These are phyloP conservation scores for Salix arbutifolia DNA, from an alignment of 345 rosid genomes.

Conservation along the genomic window DNA sequence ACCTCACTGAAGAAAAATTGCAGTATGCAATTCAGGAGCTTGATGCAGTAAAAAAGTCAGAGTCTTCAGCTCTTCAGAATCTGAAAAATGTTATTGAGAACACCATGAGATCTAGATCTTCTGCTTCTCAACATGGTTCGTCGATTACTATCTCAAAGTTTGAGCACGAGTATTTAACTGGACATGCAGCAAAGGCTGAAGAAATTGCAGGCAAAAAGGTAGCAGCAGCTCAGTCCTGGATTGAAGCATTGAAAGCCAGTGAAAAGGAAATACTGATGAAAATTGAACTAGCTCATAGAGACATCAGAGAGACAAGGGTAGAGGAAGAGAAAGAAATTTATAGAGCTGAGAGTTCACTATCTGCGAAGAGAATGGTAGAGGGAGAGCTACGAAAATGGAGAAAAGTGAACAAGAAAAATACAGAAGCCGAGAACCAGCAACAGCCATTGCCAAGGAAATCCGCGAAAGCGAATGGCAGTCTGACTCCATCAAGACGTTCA, in stretches of 20 bases:
- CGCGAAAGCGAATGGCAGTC: constrained; percentile 27
- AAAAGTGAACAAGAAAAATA: constrained; percentile 15
- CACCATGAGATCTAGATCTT: constrained; percentile 43
- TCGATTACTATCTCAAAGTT: constrained; percentile 69
- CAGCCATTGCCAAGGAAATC: constrained; percentile 35
- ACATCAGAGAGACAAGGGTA: constrained; percentile 40
- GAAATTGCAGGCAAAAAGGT: constrained; percentile 85
- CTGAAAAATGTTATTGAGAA: constrained; percentile 45
- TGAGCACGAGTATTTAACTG: constrained; percentile 72
- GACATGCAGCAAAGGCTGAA: constrained; percentile 55
- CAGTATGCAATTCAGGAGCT: constrained; percentile 58
- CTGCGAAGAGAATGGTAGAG: constrained; percentile 48
- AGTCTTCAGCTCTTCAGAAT: constrained; percentile 52
- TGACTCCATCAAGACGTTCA: constrained; percentile 34
- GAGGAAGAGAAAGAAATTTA: constrained; percentile 50
- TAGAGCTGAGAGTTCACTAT: constrained; percentile 42
- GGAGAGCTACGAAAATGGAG: constrained; percentile 45
- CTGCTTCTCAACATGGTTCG: no score
- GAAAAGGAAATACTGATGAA: constrained; percentile 65
- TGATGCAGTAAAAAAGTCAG: constrained; percentile 48
- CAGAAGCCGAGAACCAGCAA: constrained; percentile 21
- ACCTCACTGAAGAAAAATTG: constrained; percentile 51
- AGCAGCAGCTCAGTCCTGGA: constrained; percentile 91
- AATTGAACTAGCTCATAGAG: constrained; percentile 46
- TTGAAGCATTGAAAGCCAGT: constrained; percentile 70